phyloP scores from a whole-genome alignment of 2,329 filamentous ascomycete species.

The Beauveria bassiana region DNA sequence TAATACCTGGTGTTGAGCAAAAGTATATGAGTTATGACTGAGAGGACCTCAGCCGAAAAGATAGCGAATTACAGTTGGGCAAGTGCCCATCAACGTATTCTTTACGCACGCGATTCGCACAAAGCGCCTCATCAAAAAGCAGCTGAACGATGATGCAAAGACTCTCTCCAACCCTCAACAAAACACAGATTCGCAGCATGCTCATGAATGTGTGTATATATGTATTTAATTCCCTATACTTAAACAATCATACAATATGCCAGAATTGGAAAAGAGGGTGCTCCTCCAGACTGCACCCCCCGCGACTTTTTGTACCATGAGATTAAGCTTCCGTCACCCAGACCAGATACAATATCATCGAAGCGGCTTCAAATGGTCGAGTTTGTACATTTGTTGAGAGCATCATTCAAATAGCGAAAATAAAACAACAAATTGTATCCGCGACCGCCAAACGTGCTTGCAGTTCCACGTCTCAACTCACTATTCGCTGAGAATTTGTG shows the following conservation, averaged over 20 bases:
- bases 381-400: neutral
- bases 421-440: constrained; percentile 8
- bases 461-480: neutral
- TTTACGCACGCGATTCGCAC: too few species aligned
- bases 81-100: too few species aligned
- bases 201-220: neutral
- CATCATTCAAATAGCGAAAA: neutral
- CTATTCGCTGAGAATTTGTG: neutral
- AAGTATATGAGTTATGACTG: too few species aligned
- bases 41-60: too few species aligned
- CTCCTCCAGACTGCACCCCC: neutral
- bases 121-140: too few species aligned
- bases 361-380: neutral
- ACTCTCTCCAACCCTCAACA: neutral
- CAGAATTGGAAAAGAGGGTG: neutral
- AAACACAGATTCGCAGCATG: neutral
- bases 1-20: too few species aligned
- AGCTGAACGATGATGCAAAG: neutral
- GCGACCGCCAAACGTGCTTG: neutral
- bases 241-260: constrained; percentile 12
- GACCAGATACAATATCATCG: neutral
- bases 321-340: neutral
- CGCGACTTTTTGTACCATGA: neutral
- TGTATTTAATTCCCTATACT: constrained; percentile 5
- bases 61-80: too few species aligned